Percentiles rank a stretch among this genome's conserved stretches.
These are phyloP conservation scores for Pneumocystis jirovecii DNA, from an alignment of 1,139 yeast genomes.

Conservation along the genomic window DNA sequence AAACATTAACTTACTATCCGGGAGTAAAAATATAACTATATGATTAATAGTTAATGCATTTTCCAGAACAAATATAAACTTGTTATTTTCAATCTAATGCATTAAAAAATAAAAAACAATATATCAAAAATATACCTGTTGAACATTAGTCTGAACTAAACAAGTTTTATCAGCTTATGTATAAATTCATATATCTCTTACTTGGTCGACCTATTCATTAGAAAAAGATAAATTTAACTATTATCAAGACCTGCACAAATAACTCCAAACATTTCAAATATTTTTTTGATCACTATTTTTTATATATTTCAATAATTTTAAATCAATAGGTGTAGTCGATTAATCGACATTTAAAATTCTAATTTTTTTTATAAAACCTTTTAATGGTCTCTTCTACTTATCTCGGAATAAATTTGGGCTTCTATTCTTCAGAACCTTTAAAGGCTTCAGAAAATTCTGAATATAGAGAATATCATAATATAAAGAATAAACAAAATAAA, in stretches of 20 bases:
- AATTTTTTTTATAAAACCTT: neutral
- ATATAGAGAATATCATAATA: neutral
- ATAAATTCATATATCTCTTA: neutral
- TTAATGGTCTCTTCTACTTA: neutral
- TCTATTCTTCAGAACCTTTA: neutral
- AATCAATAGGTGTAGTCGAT: neutral
- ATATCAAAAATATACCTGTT: conserved; percentile 25
- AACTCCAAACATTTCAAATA: conserved; percentile 30
- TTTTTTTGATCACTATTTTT: neutral
- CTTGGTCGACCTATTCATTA: conserved; percentile 2
- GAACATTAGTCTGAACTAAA: conserved; percentile 25
- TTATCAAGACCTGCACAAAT: conserved; percentile 32
- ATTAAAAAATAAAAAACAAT: neutral
- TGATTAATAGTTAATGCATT: conserved; percentile 56
- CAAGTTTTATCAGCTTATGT: neutral
- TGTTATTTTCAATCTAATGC: conserved; percentile 37
- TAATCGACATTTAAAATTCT: neutral
- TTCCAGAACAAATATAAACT: conserved; percentile 45
- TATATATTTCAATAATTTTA: neutral
- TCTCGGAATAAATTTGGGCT: neutral
- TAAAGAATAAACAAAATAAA: neutral
- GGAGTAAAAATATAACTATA: conserved; percentile 60
- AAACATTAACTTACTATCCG: conserved; percentile 37
- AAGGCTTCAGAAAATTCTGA: neutral
- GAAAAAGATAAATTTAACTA: conserved; percentile 8